Evolutionary conservation across 768 basidiomycete genomes (phyloP).

Genomic region (Myochromella boudieri): DNA sequence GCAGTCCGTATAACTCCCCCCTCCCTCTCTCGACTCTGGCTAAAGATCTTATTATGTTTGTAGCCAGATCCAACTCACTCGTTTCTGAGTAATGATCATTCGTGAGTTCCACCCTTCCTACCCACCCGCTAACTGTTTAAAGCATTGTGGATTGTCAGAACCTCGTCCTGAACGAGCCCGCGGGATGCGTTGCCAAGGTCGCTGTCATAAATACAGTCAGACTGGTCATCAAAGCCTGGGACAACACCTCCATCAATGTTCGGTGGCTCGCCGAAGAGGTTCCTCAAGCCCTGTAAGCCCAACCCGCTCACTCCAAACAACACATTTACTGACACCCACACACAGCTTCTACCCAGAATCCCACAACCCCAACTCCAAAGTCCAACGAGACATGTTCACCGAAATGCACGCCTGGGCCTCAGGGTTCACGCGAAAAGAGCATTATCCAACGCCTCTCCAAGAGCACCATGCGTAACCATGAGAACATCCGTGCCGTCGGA

Average conservation of each 20-base stretch:
- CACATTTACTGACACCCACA: too few species aligned
- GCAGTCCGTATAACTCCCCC: slow-evolving; percentile 48
- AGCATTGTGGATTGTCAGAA: slow-evolving; percentile 48
- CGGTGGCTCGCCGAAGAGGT: slow-evolving; percentile 59
- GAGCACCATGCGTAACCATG: slow-evolving; percentile 66
- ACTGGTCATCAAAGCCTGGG: slow-evolving; percentile 80
- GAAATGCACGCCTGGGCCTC: slow-evolving; percentile 64
- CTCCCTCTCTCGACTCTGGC: neutral
- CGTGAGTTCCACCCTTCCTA: slow-evolving; percentile 41
- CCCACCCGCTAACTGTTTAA: neutral
- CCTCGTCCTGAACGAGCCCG: slow-evolving; percentile 80
- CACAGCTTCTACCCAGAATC: slow-evolving; percentile 84
- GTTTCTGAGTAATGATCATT: slow-evolving; percentile 87
- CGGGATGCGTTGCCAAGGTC: slow-evolving; percentile 69
- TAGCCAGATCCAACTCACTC: slow-evolving; percentile 88
- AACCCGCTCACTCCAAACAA: neutral
- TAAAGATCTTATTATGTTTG: slow-evolving; percentile 1
- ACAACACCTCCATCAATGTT: slow-evolving; percentile 62
- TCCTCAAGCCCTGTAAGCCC: slow-evolving; percentile 61
- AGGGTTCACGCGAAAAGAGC: slow-evolving; percentile 44
- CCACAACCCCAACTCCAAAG: slow-evolving; percentile 56
- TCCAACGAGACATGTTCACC: slow-evolving; percentile 78
- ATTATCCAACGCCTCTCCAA: slow-evolving; percentile 60
- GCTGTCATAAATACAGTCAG: slow-evolving; percentile 70
- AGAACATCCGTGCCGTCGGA: slow-evolving; percentile 62